Evolutionary conservation across 805 yeast genomes (phyloP).

Genomic region (Schwanniomyces yamadae): DNA sequence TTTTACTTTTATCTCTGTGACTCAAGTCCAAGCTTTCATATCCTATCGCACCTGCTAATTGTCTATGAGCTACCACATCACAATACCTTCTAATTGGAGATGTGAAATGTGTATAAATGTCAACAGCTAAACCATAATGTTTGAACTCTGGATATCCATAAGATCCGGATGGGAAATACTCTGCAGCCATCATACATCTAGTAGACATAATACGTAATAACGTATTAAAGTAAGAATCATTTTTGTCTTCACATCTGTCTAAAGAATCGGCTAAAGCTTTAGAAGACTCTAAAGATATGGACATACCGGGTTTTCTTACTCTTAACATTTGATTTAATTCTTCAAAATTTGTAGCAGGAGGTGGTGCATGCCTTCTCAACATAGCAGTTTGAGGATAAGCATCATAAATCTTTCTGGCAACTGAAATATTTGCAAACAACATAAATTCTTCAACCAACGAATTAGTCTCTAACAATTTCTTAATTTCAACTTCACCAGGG

Average conservation of each 20-base stretch:
- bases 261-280: slow-evolving; percentile 90
- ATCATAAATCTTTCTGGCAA: slow-evolving; percentile 87
- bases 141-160: slow-evolving; percentile 87
- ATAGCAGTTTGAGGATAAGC: slow-evolving; percentile 97
- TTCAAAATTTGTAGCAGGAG: slow-evolving; percentile 93
- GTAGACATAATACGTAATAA: slow-evolving; percentile 95
- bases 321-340: slow-evolving; percentile 83
- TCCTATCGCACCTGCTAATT: slow-evolving; percentile 96
- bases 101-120: slow-evolving; percentile 96
- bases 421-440: slow-evolving; percentile 95
- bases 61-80: slow-evolving; percentile 96
- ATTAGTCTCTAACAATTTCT: slow-evolving; percentile 83
- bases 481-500: slow-evolving; percentile 93
- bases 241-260: slow-evolving; percentile 79
- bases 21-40: slow-evolving; percentile 79
- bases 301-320: slow-evolving; percentile 66
- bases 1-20: slow-evolving; percentile 85
- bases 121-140: slow-evolving; percentile 97
- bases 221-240: slow-evolving; percentile 90
- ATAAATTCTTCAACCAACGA: slow-evolving; percentile 97
- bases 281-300: slow-evolving; percentile 79
- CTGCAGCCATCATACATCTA: slow-evolving; percentile 99
- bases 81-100: slow-evolving; percentile 98
- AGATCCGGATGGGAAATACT: slow-evolving; percentile 89
- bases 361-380: slow-evolving; percentile 97